Conservation (phyloP, 2,329 filamentous ascomycete species). For the Pyricularia sp. region DNA sequence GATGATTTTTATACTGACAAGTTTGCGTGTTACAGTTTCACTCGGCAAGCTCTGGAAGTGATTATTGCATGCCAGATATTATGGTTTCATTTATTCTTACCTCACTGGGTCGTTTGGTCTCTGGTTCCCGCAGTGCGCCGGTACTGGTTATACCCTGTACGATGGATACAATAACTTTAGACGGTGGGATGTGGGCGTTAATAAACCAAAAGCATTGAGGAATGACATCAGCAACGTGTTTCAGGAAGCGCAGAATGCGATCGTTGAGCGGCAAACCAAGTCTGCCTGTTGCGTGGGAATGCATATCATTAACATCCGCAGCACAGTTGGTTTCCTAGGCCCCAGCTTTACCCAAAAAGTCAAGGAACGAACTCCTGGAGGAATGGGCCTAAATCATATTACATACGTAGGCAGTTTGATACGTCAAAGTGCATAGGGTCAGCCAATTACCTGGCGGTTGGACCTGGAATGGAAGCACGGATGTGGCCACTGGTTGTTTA, state of each 20-base stretch:
- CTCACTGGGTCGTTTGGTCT: neutral
- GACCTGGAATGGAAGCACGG: neutral
- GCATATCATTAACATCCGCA: neutral
- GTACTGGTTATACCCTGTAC: slow-evolving; percentile 1
- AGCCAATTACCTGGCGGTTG: neutral
- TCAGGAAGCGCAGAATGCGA: neutral
- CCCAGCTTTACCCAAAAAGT: neutral
- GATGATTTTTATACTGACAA: slow-evolving; percentile 19
- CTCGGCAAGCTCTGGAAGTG: slow-evolving; percentile 61
- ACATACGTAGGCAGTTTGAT: neutral
- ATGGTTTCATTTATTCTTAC: neutral
- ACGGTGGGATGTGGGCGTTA: slow-evolving; percentile 1
- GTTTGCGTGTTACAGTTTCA: slow-evolving; percentile 18
- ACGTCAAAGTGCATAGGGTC: neutral
- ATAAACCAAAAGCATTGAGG: neutral
- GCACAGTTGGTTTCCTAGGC: neutral
- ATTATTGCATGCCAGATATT: neutral
- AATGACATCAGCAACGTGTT: neutral
- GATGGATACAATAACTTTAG: slow-evolving; percentile 2
- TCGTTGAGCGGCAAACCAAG: neutral
- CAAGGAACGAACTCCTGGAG: neutral
- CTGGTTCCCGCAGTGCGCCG: neutral
- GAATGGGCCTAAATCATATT: neutral
- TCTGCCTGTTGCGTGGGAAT: neutral
- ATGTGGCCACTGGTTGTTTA: neutral